Evolutionary conservation across 2,329 filamentous ascomycete species (phyloP), one percentile per base, ranked within the genome.

Genomic region (Epichloe glyceriae): DNA sequence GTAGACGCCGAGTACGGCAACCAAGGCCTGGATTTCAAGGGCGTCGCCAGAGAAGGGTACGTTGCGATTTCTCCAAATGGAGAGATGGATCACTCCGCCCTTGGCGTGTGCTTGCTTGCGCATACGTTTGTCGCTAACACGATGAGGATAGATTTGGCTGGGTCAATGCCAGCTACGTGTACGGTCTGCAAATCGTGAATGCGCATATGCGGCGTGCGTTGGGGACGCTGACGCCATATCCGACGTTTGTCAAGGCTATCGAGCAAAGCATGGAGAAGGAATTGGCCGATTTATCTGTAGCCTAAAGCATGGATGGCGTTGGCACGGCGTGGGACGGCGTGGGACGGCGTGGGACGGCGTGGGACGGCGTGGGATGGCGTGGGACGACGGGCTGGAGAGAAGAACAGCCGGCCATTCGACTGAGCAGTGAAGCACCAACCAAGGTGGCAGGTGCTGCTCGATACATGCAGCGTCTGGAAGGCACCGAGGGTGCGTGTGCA

Each of bases 1-100:
- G 93, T 97, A 12, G 88, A 94, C 67, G 93, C 91, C 52, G 93
- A 98, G 70, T 98, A 98, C 64, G 93, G 93, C 6, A 98, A 98
- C 67, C 93, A 98, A 67, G 93, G 93, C 2, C 74, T 86, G 47
- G 88, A 96, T 64, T 96, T 97, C 72, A 95, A 94, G 71, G 91
- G 91, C 39, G 90, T 95, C 58, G 88, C 91, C 50, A 88, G 88
- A 60, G 91, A 97, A 80, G 91, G 91, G 88, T 95, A 73, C 78
- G 86, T 81, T 8, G 10, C 5, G 30, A 30, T 46, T 37, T 17
- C 33, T 3, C 47, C 3, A 0, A 30, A 10, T 10, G 26, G 26
- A 30, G 26, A 30, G 26, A 3, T 30, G 26, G 26, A 11, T 30
- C 1, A 30, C 26, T 30, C 8, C 1, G 26, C 26, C 8, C 8